Conservation (phyloP, 2,329 filamentous ascomycete genomes). For the Zymoseptoria tritici region DNA sequence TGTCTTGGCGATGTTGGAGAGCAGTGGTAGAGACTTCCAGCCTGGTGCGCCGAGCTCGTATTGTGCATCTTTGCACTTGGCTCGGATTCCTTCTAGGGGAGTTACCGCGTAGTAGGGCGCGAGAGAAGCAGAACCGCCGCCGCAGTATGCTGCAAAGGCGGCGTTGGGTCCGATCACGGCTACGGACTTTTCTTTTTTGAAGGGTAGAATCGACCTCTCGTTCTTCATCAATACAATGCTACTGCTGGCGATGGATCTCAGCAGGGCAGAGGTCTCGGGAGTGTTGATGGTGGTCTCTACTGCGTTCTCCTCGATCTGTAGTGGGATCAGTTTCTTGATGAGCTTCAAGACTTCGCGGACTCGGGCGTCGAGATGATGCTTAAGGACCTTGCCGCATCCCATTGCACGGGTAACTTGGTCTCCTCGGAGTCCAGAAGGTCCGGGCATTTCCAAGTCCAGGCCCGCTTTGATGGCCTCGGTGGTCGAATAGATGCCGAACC, state of each 20-base stretch:
- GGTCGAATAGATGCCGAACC: conserved; percentile 67
- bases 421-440: conserved; percentile 52
- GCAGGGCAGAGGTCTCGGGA: conserved; percentile 25
- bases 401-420: conserved; percentile 24
- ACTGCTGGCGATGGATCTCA: conserved; percentile 23
- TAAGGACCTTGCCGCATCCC: conserved; percentile 22
- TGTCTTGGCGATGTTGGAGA: conserved; percentile 19
- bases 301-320: conserved; percentile 23
- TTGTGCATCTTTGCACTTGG: conserved; percentile 16
- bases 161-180: conserved; percentile 72
- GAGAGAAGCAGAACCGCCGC: conserved; percentile 29
- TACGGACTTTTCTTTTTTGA: conserved; percentile 59
- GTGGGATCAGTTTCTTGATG: conserved; percentile 37
- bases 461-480: conserved; percentile 62
- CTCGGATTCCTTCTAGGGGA: conserved; percentile 26
- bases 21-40: conserved; percentile 25
- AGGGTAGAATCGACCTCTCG: conserved; percentile 54
- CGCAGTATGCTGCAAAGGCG: conserved; percentile 50
- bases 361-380: conserved; percentile 46
- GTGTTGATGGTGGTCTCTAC: conserved; percentile 26
- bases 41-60: conserved; percentile 22
- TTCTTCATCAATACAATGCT: conserved; percentile 53
- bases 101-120: conserved; percentile 29
- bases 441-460: conserved; percentile 80
- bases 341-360: conserved; percentile 54